Percentiles rank a stretch among this genome's conserved stretches.
Conservation (phyloP, 176 grass and related monocot genomes). For the Oryza longistaminata region DNA sequence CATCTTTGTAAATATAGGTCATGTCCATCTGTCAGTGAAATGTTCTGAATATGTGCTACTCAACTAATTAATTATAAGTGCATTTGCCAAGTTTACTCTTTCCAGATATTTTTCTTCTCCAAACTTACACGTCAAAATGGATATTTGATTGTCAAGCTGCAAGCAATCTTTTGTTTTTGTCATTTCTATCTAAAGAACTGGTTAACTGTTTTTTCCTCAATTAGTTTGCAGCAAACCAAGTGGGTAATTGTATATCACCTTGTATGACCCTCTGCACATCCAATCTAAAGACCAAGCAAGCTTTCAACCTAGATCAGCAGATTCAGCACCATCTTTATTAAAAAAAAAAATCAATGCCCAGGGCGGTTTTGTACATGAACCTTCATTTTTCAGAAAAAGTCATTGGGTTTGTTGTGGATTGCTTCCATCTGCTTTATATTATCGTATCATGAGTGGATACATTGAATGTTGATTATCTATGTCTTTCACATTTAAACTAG, state of each 20-base stretch:
- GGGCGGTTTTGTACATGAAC: neutral
- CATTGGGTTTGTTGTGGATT: conserved; percentile 1
- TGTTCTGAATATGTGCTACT: neutral
- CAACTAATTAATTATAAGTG: neutral
- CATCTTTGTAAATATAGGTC: conserved; percentile 1
- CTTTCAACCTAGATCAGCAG: neutral
- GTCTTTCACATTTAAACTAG: conserved; percentile 8
- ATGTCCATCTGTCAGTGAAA: conserved; percentile 8
- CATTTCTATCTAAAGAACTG: neutral
- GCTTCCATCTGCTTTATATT: conserved; percentile 38
- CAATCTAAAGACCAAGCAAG: neutral
- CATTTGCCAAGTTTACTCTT: neutral
- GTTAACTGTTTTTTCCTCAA: neutral
- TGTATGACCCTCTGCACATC: conserved; percentile 14
- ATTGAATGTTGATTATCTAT: neutral
- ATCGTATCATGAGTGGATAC: conserved; percentile 27
- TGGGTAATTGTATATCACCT: conserved; percentile 16
- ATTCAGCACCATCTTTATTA: neutral
- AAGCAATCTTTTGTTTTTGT: neutral
- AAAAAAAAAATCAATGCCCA: conserved; percentile 1
- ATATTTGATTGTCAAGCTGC: neutral
- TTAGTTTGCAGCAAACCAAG: neutral
- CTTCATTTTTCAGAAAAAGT: conserved; percentile 26
- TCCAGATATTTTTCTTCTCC: neutral
- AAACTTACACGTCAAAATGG: neutral